Conservation (phyloP, 2,329 filamentous ascomycete genomes). For the Xylaria arbuscula region DNA sequence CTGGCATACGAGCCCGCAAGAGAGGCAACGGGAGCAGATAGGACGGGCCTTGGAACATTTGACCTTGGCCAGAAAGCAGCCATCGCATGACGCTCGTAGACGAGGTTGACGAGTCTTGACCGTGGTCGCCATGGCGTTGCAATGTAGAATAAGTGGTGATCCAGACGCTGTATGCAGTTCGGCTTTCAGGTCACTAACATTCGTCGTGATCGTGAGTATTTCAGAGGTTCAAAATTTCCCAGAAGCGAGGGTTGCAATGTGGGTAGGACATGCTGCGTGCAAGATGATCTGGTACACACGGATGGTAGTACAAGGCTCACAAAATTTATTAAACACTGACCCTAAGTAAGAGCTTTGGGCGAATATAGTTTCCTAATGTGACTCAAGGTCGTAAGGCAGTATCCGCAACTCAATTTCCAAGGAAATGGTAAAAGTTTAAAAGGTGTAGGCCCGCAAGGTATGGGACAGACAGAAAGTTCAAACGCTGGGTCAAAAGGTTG, state of each 20-base stretch:
- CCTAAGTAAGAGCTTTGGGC: too few relatives aligned
- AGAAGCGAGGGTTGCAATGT: conserved; percentile 41
- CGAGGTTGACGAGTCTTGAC: conserved; percentile 47
- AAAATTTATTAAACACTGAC: conserved; percentile 20
- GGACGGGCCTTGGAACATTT: conserved; percentile 66
- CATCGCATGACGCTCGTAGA: conserved; percentile 63
- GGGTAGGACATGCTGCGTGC: conserved; percentile 40
- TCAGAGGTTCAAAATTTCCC: conserved; percentile 22
- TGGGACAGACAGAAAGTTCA: neutral
- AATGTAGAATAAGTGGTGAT: neutral
- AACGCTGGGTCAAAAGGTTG: neutral
- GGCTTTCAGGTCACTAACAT: conserved; percentile 17
- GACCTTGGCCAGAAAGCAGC: conserved; percentile 67
- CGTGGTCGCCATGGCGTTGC: conserved; percentile 12
- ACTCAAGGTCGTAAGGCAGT: neutral
- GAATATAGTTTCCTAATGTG: too few relatives aligned
- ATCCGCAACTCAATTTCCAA: neutral
- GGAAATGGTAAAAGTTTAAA: neutral
- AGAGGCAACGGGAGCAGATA: conserved; percentile 63
- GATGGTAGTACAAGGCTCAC: conserved; percentile 44
- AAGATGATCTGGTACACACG: conserved; percentile 26
- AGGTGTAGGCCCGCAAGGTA: neutral
- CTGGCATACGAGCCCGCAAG: conserved; percentile 61
- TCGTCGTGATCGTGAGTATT: conserved; percentile 28
- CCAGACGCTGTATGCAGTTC: neutral